Evolutionary conservation across 352 stramenopile genomes (phyloP), one percentile per base, ranked within the genome.

Genomic region (Pythium rishiriense): DNA sequence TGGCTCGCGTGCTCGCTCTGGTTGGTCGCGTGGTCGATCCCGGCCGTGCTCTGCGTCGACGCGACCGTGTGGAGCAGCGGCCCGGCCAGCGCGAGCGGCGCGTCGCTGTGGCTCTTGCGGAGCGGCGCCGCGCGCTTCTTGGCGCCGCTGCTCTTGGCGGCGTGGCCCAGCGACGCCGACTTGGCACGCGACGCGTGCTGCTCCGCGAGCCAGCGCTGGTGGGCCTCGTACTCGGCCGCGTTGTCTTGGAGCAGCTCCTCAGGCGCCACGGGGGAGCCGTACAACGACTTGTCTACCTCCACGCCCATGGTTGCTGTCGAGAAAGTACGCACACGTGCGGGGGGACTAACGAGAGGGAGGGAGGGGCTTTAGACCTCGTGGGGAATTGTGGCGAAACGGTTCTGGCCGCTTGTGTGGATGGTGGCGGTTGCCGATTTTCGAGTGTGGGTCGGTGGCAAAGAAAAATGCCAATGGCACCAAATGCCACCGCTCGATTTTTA

Each of bases 21-120:
- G 61, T 63, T 73, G 56, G 48, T n/a, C n/a, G n/a, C 39, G 22
- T 70, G 58, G 19, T 43, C 58, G 53, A 77, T 28, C 10, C 29
- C 49, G 7, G 26, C 26, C 12, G 74, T 64, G 51, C 81, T 73
- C 31, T 77, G 43, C 12, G 75, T 66, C 22, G 65, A 85, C 35
- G 72, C 35, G 22, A 65, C 35, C 22, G 47, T 24, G 47, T 47
- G 65, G 41, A 65, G 39, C 14, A 45, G 62, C 22, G 21, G 17
- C 14, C 51, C 59, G 28, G 33, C 42, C 0, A 54, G 17, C 7
- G 26, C 46, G 14, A 73, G 33, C 24, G 68, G 68, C 58, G 66
- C 73, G 53, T 78, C 71, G 35, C 71, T 78, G 52, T 62, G 56
- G 61, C 68, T 75, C 53, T 72, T 72, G 48, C 68, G 68, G 52